Conservation (phyloP, 805 yeast species). For the Brettanomyces sp. region DNA sequence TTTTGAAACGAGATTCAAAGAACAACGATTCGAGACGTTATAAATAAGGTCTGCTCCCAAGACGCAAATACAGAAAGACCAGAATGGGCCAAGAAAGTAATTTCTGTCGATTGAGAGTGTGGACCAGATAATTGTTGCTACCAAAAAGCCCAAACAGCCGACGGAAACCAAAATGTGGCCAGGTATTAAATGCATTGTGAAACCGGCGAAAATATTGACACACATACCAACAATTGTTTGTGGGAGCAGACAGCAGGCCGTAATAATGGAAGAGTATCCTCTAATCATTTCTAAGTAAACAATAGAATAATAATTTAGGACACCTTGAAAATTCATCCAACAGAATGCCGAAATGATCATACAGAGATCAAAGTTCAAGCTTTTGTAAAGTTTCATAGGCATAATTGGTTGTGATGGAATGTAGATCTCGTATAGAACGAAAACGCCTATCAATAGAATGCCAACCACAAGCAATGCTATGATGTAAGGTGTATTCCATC, state of each 20-base stretch:
- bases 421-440: conserved; percentile 30
- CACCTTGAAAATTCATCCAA: conserved; percentile 36
- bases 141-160: conserved; percentile 28
- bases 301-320: conserved; percentile 29
- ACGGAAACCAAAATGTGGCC: conserved; percentile 28
- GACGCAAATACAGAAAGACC: conserved; percentile 30
- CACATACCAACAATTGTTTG: conserved; percentile 32
- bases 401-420: conserved; percentile 35
- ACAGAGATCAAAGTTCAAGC: conserved; percentile 28
- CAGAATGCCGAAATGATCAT: conserved; percentile 29
- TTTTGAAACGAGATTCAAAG: conserved; percentile 31
- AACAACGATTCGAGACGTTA: conserved; percentile 35
- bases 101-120: conserved; percentile 25
- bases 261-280: conserved; percentile 29
- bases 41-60: conserved; percentile 39
- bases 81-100: conserved; percentile 39
- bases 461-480: conserved; percentile 34
- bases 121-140: conserved; percentile 32
- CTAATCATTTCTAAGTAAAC: conserved; percentile 34
- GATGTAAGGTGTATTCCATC: conserved; percentile 40
- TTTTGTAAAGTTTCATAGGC: conserved; percentile 36
- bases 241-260: conserved; percentile 35
- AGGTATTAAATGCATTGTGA: conserved; percentile 34
- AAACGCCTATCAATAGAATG: conserved; percentile 21
- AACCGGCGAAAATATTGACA: conserved; percentile 38